Evolutionary conservation across 1,139 yeast genomes (phyloP).

Genomic region (Taiozyma sp.): DNA sequence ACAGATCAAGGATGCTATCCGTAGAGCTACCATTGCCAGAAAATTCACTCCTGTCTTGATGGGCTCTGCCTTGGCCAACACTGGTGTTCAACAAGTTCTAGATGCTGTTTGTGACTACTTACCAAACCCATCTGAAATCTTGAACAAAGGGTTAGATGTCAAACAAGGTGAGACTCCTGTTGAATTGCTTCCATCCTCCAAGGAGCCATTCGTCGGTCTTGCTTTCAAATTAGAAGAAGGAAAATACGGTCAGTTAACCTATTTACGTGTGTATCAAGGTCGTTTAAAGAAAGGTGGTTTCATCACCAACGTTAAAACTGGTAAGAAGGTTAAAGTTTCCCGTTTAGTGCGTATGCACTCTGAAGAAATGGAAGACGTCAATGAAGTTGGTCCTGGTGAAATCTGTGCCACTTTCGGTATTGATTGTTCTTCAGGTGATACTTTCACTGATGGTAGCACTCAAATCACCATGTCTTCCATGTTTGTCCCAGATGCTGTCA

Average conservation of each 20-base stretch:
- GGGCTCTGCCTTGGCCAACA: slow-evolving; percentile 98
- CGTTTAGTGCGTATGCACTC: slow-evolving; percentile 98
- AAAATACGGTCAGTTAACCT: slow-evolving; percentile 94
- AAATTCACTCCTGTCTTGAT: slow-evolving; percentile 96
- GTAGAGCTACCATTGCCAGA: slow-evolving; percentile 95
- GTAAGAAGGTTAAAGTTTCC: slow-evolving; percentile 91
- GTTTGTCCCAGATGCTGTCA: slow-evolving; percentile 98
- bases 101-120: slow-evolving; percentile 95
- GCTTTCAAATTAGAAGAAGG: slow-evolving; percentile 99
- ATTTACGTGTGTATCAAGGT: slow-evolving; percentile 96
- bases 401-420: slow-evolving; percentile 99
- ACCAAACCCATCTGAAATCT: slow-evolving; percentile 91
- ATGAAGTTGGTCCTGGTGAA: slow-evolving; percentile 96
- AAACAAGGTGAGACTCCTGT: slow-evolving; percentile 66
- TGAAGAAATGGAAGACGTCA: slow-evolving; percentile 96
- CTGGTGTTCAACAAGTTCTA: slow-evolving; percentile 89
- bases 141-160: slow-evolving; percentile 84
- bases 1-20: slow-evolving; percentile 82
- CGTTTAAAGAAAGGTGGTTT: slow-evolving; percentile 83
- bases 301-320: slow-evolving; percentile 85
- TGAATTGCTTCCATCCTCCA: slow-evolving; percentile 65
- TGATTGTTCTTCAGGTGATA: slow-evolving; percentile 99
- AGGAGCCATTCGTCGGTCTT: slow-evolving; percentile 85
- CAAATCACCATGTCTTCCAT: slow-evolving; percentile 91
- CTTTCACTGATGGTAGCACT: slow-evolving; percentile 79